These are phyloP conservation scores for Sordaria brevicollis DNA, from an alignment of 495 filamentous ascomycete genomes.

Conservation along the genomic window DNA sequence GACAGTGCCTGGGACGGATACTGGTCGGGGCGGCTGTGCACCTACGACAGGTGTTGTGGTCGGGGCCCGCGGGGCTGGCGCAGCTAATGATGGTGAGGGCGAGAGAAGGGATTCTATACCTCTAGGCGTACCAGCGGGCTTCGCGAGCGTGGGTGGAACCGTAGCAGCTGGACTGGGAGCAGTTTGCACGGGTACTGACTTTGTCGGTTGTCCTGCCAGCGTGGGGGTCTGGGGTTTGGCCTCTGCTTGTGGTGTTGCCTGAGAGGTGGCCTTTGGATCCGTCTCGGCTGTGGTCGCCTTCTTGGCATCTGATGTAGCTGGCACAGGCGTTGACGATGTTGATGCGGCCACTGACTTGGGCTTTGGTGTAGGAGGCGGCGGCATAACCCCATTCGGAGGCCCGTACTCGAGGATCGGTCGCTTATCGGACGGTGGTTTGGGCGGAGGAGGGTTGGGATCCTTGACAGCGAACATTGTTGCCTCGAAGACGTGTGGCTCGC, in stretches of 20 bases:
- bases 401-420: slow-evolving; percentile 65
- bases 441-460: slow-evolving; percentile 43
- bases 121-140: slow-evolving; percentile 16
- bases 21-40: slow-evolving; percentile 1
- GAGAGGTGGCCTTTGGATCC: slow-evolving; percentile 11
- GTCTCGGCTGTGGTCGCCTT: slow-evolving; percentile 6
- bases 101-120: slow-evolving; percentile 23
- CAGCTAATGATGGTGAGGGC: slow-evolving; percentile 1
- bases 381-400: slow-evolving; percentile 48
- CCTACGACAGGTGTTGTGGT: not conserved
- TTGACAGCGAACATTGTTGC: slow-evolving; percentile 79
- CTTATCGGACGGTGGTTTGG: slow-evolving; percentile 18
- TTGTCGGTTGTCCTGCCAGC: not conserved
- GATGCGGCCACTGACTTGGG: slow-evolving; percentile 13
- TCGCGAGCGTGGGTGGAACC: slow-evolving; percentile 16
- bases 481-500: slow-evolving; percentile 89
- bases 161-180: slow-evolving; percentile 22
- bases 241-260: not conserved
- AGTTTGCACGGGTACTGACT: slow-evolving; percentile 20
- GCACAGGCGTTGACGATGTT: slow-evolving; percentile 7
- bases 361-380: slow-evolving; percentile 40
- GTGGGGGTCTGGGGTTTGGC: slow-evolving; percentile 1
- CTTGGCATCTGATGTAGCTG: slow-evolving; percentile 6
- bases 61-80: not conserved
- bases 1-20: not conserved